phyloP scores from a whole-genome alignment of 345 rosid genomes.

The Rhodamnia rubescens region DNA sequence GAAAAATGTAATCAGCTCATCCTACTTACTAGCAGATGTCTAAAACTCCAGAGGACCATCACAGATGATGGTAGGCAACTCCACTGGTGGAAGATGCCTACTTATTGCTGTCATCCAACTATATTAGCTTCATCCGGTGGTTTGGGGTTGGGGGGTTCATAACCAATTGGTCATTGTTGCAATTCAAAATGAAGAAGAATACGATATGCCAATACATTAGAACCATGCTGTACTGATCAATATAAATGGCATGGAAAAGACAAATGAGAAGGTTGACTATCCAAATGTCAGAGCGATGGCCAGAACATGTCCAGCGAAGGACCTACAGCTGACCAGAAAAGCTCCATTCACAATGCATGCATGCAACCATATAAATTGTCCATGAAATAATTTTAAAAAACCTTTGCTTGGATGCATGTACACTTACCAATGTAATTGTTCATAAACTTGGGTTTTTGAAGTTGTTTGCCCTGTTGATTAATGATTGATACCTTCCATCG shows the following conservation, averaged over 20 bases:
- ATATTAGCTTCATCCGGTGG: neutral
- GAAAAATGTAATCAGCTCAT: neutral
- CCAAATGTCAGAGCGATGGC: neutral
- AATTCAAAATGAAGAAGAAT: neutral
- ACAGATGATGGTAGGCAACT: neutral
- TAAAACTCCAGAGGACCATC: neutral
- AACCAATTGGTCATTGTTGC: neutral
- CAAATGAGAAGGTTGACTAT: neutral
- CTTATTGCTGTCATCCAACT: neutral
- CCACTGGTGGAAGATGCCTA: neutral
- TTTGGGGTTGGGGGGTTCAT: neutral
- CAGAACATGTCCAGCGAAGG: neutral
- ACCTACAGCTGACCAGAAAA: neutral
- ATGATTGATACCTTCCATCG: slow-evolving; percentile 62
- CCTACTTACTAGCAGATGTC: neutral
- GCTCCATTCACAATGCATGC: neutral
- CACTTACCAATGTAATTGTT: slow-evolving; percentile 67
- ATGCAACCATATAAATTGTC: neutral
- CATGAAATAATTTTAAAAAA: neutral
- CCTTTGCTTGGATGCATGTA: neutral
- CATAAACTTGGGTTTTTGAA: slow-evolving; percentile 55
- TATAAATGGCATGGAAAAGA: neutral
- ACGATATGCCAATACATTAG: neutral
- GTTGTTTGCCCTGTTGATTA: slow-evolving; percentile 54
- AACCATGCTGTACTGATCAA: neutral